Base-by-base conservation (phyloP, 345 rosid species). In the Salix brachista region DNA sequence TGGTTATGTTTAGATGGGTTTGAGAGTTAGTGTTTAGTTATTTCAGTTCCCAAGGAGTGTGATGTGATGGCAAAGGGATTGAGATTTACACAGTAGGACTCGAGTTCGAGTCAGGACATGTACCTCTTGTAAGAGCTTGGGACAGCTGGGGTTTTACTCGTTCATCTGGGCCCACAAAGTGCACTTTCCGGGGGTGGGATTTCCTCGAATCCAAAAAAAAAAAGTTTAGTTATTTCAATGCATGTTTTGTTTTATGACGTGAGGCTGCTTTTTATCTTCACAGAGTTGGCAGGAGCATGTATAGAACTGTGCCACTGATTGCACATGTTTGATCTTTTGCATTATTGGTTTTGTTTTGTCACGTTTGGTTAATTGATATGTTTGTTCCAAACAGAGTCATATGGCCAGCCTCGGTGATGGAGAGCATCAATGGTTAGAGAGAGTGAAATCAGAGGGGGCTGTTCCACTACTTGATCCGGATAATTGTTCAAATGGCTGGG, bases 381-480 rank as follows among this genome's bases (percentile, higher is more conserved):
- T 79, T 41, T 26, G 30, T 39, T 32, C 32, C 26, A 9, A 78
- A 71, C 75, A 84, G 83, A 78, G 71, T 9, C 42, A 79, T 19
- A 92, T 94, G 97, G 89, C 84, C 75, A 66, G 69, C 72, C 72
- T 80, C 66, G 76, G 71, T 69, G 79, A 74, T 23, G 72, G 78
- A 67, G 94, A 87, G 65, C 84, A 85, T 62, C 89, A 88, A 70
- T 96, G 97, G 97, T 86, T 91, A 72, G 84, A 84, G 81, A 87
- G 88, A 84, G 84, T 87, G 25, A 92, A 86, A 81, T 87, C 93
- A 39, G 94, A 81, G 69, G 99, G 99, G 83, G 82, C 92, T 74
- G 86, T 95, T 77, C 97, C 97, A 2, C 73, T 86, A 74, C 96
- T 90, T 50, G 89, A 89, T 37, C 90, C 90, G 65, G 90, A 88